Base-by-base conservation (phyloP, 2,329 filamentous ascomycete species). In the Trichoderma sp. region DNA sequence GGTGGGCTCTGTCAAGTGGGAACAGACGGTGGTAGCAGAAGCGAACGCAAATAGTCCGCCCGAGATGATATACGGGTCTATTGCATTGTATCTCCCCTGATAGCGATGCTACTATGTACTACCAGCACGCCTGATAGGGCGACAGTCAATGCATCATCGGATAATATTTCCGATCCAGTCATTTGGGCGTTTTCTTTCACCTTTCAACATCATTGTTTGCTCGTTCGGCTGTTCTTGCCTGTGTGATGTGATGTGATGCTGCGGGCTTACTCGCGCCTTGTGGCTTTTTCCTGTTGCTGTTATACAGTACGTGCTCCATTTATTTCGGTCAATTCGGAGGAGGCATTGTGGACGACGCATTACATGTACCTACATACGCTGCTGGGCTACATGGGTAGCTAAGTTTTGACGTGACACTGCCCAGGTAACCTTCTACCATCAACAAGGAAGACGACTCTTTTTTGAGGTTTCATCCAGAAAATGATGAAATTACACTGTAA, bases 131-230 rank as follows among this genome's bases (percentile, higher is more conserved):
- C 41, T 34, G 41, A 48, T 63, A 57, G 52, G 43, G 19, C 43
- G 19, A 39, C 21, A 24, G 3, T 24, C 21, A 14, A 57, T 45
- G 59, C 51, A 45, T 34, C 34, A 12, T 45, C 59, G 58, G 64
- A 62, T 52, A 63, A 66, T 66, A 66, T 66, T 58, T 58, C 64
- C 64, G 64, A 66, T 21, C 34, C 26, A 14, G 7, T 30, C 2
- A 3, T 26, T 51, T 34, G 34, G 48, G 17, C 26, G n/a, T n/a
- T 30, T 15, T 39, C 2, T 9, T 7, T 30, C 7, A 6, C 7
- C 7, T 7, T 7, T 39, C 34, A 39, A 14, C 10, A 39, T 39
- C 34, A 39, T 39, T 39, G 34, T 30, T 9, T 30, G 30, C 30
- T 30, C 30, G 30, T 2, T 9, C 6, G 30, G 7, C 7, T 30